These are phyloP conservation scores for Annulohypoxylon stygium DNA, from an alignment of 495 filamentous ascomycete species.

Conservation along the genomic window DNA sequence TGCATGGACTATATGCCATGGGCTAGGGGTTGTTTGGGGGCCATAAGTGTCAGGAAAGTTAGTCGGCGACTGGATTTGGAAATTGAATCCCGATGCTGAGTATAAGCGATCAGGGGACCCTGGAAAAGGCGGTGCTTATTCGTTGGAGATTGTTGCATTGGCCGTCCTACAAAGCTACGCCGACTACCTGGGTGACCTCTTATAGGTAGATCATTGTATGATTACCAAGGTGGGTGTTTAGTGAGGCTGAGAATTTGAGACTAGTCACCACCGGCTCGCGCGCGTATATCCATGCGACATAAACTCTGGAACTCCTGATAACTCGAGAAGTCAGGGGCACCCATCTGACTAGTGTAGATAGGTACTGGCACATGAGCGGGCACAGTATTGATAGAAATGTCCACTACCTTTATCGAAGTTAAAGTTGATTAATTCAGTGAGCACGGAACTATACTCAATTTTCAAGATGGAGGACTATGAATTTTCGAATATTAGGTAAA, in stretches of 20 bases:
- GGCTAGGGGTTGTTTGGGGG: background rate
- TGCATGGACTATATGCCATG: background rate
- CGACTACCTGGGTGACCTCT: background rate
- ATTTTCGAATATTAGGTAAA: background rate
- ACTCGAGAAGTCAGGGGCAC: background rate
- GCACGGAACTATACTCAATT: background rate
- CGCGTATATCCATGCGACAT: background rate
- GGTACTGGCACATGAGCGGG: background rate
- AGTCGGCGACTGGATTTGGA: background rate
- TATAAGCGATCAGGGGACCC: background rate
- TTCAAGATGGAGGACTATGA: background rate
- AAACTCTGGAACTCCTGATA: background rate
- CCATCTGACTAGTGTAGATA: background rate
- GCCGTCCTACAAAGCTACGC: background rate
- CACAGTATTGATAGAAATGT: background rate
- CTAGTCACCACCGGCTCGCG: too few species aligned
- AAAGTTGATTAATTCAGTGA: background rate
- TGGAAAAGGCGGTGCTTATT: background rate
- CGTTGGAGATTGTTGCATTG: background rate
- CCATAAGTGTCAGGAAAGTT: background rate
- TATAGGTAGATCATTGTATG: background rate
- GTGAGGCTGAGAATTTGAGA: background rate
- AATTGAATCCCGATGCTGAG: background rate
- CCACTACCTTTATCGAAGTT: background rate
- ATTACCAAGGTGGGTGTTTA: background rate